Base-by-base conservation (phyloP, 139 green algal genomes). In the Mychonastes homosphaera region DNA sequence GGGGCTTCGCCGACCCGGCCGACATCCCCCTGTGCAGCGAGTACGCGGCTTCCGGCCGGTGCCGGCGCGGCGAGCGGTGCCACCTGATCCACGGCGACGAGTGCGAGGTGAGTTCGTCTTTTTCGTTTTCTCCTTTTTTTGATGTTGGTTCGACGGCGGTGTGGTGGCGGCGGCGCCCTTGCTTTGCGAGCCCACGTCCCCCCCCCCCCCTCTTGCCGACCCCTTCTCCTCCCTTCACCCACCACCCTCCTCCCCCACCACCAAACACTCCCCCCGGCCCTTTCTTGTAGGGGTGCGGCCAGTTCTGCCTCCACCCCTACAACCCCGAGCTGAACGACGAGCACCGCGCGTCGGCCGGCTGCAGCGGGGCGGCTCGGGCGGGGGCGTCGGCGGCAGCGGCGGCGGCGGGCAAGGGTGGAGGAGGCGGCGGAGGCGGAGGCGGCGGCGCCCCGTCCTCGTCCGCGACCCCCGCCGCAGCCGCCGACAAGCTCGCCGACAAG, bases 21-120 rank as follows among this genome's bases (percentile, higher is more conserved):
- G 69, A 78, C 40, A 69, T 71, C 30, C 73, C 74, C 29, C 65
- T 88, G 55, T 88, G 81, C 67, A 52, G 59, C 10, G 53, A 74
- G 46, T 81, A 71, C 36, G 59, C 71, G 26, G 40, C 56, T 12
- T 66, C 49, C 2, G 81, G 81, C 10, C 5, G 29, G 3, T 88
- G 81, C 68, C 39, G 35, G 7, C 51, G 61, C 23, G 77, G 64
- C 1, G 60, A 69, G 4, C 30, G 45, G 34, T 88, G 81, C 75
- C 53, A 56, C 4, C 56, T 76, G n/a, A 66, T 78, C 1, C 81
- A 88, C 29, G 81, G 81, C 0, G 46, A 77, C 4, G 44, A 62
- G 24, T 88, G 81, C 58, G 61, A 84, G 72, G 73, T 82, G 33
- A 3, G 41, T 26, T 26, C 24, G 46, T 15, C 13, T 53, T 53